Base-by-base conservation (phyloP, 352 stramenopile species). In the Pythium aphanidermatum region DNA sequence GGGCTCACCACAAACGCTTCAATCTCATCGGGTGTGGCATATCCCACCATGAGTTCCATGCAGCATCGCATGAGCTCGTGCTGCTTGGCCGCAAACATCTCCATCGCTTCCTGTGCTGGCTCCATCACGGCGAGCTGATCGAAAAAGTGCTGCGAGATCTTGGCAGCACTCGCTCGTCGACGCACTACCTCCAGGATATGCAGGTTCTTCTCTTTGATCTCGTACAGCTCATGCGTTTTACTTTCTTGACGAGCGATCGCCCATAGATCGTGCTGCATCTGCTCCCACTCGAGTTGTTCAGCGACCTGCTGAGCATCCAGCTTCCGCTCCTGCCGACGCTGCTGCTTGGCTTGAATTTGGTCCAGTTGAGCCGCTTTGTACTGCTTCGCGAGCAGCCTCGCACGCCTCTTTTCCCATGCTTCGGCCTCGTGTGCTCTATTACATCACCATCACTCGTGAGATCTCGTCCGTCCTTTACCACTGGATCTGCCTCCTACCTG, bases 101-200 rank as follows among this genome's bases (percentile, higher is more conserved):
- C 55, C 29, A 84, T 58, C 2, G 67, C 60, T n/a, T n/a, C n/a
- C 20, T 65, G 41, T 1, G 43, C 45, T 9, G 65, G 55, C 10
- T 63, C 47, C 14, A 80, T 42, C 1, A 58, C 44, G 4, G 57
- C 63, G 21, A 82, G 53, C 8, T 51, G 61, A 36, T 84, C 67
- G 24, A 80, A 68, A 45, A 84, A 82, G 20, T 63, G 60, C 24
- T 58, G 60, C 4, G 50, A 39, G 11, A 74, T 70, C 7, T 59
- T 37, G 4, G 49, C 33, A 11, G 68, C 56, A 7, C 42, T 55
- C 16, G 55, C 41, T 2, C 57, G 63, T 10, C 62, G 48, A n/a
- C 54, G 63, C 35, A 53, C 44, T 5, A 67, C 35, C 24, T 84
- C 64, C 16, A 72, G 40, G n/a, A 44, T 36, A 24, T 43, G 43